phyloP scores from a whole-genome alignment of 2,329 filamentous ascomycete genomes.

The Fusarium hostae region DNA sequence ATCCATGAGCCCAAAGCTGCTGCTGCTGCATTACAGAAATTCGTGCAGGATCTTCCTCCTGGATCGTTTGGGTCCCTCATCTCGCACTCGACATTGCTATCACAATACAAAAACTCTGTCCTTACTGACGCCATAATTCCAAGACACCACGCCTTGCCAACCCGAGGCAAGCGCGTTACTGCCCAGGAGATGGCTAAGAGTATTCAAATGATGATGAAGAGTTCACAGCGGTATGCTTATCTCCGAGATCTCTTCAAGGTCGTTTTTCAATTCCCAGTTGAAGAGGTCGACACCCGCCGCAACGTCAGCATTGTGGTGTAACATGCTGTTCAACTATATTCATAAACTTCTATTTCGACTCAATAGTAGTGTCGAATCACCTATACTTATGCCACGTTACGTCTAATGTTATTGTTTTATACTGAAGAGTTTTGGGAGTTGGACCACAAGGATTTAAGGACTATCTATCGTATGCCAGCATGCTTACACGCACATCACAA shows the following conservation, averaged over 20 bases:
- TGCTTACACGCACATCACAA: slow-evolving; percentile 16
- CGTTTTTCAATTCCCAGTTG: slow-evolving; percentile 85
- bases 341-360: background rate
- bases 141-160: slow-evolving; percentile 56
- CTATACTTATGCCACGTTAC: slow-evolving; percentile 19
- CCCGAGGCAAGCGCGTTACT: slow-evolving; percentile 67
- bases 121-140: slow-evolving; percentile 72
- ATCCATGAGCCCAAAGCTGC: slow-evolving; percentile 57
- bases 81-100: slow-evolving; percentile 77
- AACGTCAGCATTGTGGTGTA: slow-evolving; percentile 68
- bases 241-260: slow-evolving; percentile 83
- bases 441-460: slow-evolving; percentile 11
- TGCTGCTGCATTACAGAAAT: slow-evolving; percentile 72
- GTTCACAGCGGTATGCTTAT: slow-evolving; percentile 77
- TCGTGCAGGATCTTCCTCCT: slow-evolving; percentile 78
- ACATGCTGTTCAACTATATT: background rate
- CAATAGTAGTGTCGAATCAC: background rate
- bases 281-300: slow-evolving; percentile 78
- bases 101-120: slow-evolving; percentile 84
- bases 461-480: slow-evolving; percentile 8
- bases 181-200: slow-evolving; percentile 84
- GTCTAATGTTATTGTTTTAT: slow-evolving; percentile 33
- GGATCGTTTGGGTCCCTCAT: slow-evolving; percentile 81
- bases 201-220: slow-evolving; percentile 78
- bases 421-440: slow-evolving; percentile 22